Base-by-base conservation (phyloP, 176 grass and related monocot genomes). In the Oryza longistaminata region DNA sequence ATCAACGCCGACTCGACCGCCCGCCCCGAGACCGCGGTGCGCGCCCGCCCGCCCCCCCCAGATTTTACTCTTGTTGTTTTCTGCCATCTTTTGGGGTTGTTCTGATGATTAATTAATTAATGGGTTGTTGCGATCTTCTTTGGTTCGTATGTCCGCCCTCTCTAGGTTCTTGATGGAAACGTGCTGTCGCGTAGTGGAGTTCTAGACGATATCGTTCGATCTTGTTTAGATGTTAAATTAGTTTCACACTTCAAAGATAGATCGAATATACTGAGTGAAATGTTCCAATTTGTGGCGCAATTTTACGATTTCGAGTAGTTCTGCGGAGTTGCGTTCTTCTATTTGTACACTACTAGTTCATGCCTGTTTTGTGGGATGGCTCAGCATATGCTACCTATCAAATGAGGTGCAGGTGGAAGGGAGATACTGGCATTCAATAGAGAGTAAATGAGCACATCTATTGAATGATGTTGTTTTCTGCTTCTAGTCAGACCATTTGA, bases 1-100 rank as follows among this genome's bases (percentile, higher is more conserved):
- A n/a, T n/a, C n/a, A n/a, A n/a, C n/a, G n/a, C n/a, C n/a, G n/a
- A n/a, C n/a, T n/a, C n/a, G n/a, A n/a, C 77, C 15, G 89, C 91
- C 60, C 82, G 88, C 19, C 96, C 91, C 13, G 93, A 95, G 39
- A 88, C 93, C 68, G 83, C 76, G 75, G 90, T 94, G 79, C 66
- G 52, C 80, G 34, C 33, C 14, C 33, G 33, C 48, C 3, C 46
- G 11, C 26, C 26, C 12, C 12, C 14, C 3, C 13, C 19, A 45
- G 16, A 12, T 35, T 64, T 68, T n/a, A 14, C 21, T 9, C 61
- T 26, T 67, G 49, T 11, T 39, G 37, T 9, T 13, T n/a, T 66
- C 45, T 42, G 14, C 26, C 17, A 73, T 21, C 5, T 46, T 66
- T 15, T 35, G 34, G 34, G 34, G 34, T 35, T 34, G 33, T 29